Evolutionary conservation across 495 filamentous ascomycete species (phyloP), one percentile per base, ranked within the genome.

Genomic region (Apodospora peruviana): DNA sequence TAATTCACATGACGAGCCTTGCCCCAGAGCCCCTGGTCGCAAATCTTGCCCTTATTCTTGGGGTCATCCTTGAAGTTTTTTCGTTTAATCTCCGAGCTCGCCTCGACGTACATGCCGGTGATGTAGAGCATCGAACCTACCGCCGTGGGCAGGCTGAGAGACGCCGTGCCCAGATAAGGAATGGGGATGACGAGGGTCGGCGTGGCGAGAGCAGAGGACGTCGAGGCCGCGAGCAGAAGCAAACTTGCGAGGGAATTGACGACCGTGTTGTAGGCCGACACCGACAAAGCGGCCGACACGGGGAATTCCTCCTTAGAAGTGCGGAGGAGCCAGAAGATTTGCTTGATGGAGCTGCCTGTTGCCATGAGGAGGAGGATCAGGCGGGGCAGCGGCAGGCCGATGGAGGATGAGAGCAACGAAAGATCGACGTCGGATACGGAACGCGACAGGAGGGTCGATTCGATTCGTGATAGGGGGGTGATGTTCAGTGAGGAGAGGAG

Each of bases 1-100:
- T 83, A 84, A 39, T 84, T 83, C 57, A 78, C 68, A 47, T 85
- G 79, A n/a, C 77, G 70, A 4, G 77, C 74, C 53, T 72, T 53
- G 2, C 57, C 51, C 68, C 74, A 83, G 23, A 81, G 53, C 1
- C 80, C 81, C 1, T 61, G 69, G 21, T 64, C 70, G 51, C 73
- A 81, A 2, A 74, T 61, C 64, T 76, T 78, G 17, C 78, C 80
- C 45, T 71, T 62, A 58, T 83, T 82, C 50, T 64, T 65, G 5
- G 70, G 61, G 19, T 70, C 62, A 17, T 62, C 50, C 60, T 83
- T 83, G 66, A 83, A 83, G 1, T 37, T 35, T 51, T 65, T 70
- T 16, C 78, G 68, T 62, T 83, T 78, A 9, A 68, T 50, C 61
- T 84, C 80, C 0, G 75, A 57, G 2, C 72, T 39, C 1, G 70